phyloP scores from a whole-genome alignment of 768 basidiomycete species.

The Lentinus brumalis region DNA sequence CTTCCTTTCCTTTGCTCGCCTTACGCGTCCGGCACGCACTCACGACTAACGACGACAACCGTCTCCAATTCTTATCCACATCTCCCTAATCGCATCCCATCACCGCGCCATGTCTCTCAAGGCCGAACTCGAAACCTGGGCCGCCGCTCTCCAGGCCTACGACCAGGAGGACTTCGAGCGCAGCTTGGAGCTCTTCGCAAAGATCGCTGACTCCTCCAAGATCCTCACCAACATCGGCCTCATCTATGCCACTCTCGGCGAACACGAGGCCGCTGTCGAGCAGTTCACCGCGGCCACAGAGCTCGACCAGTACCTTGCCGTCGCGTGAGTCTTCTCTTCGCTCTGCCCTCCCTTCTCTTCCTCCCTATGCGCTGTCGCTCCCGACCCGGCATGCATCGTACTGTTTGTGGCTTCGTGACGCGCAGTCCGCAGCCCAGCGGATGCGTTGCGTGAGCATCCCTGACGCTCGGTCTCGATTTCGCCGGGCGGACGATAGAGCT shows the following conservation, averaged over 20 bases:
- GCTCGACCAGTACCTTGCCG: conserved; percentile 84
- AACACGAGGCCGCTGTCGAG: conserved; percentile 84
- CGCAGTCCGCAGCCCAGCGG: not conserved
- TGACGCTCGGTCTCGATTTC: too few relatives aligned
- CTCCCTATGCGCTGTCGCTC: not conserved
- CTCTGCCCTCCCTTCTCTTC: not conserved
- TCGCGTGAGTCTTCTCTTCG: conserved; percentile 61
- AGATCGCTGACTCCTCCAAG: conserved; percentile 85
- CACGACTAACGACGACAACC: not conserved
- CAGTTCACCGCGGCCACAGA: conserved; percentile 75
- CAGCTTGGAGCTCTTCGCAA: conserved; percentile 74
- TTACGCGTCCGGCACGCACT: not conserved
- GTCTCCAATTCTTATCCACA: not conserved
- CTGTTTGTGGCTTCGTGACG: too few relatives aligned
- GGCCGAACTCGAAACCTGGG: conserved; percentile 81
- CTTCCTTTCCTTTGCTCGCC: not conserved
- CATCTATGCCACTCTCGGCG: conserved; percentile 89
- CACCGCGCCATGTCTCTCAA: conserved; percentile 40
- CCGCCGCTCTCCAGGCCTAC: conserved; percentile 84
- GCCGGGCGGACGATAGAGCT: too few relatives aligned
- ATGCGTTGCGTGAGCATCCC: too few relatives aligned
- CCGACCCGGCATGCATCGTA: too few relatives aligned
- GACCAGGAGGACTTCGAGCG: conserved; percentile 81
- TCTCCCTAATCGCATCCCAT: not conserved
- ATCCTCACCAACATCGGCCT: conserved; percentile 92